Conservation (phyloP, 2,329 filamentous ascomycete species). For the Cercospora zeina region DNA sequence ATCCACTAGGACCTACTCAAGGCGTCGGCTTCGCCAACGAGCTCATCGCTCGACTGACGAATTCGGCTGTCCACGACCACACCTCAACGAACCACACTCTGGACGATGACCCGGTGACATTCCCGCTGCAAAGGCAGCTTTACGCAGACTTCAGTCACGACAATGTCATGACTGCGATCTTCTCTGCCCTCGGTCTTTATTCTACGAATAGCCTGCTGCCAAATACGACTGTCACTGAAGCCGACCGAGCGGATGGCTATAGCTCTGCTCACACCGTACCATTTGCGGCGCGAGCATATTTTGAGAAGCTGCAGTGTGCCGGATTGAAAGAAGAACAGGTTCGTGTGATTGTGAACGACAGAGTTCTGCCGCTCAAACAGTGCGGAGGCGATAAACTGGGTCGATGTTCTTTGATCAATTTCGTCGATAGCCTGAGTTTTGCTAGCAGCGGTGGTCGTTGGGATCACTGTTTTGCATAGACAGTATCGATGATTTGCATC, state of each 20-base stretch:
- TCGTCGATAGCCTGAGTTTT: constrained; percentile 75
- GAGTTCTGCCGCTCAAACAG: constrained; percentile 69
- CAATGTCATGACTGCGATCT: constrained; percentile 78
- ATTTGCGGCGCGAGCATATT: constrained; percentile 76
- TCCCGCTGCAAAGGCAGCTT: constrained; percentile 66
- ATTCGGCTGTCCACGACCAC: constrained; percentile 65
- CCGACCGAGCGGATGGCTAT: constrained; percentile 63
- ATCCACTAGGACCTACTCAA: constrained; percentile 76
- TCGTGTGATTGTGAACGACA: constrained; percentile 78
- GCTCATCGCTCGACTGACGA: constrained; percentile 76
- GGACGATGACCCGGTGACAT: constrained; percentile 65
- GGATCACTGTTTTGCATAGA: constrained; percentile 57
- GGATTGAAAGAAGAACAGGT: constrained; percentile 67
- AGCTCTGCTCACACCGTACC: constrained; percentile 77
- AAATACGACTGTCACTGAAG: constrained; percentile 51
- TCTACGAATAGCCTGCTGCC: constrained; percentile 59
- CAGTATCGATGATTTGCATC: not conserved
- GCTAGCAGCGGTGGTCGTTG: constrained; percentile 71
- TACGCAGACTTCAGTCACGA: constrained; percentile 94
- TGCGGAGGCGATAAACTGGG: constrained; percentile 71
- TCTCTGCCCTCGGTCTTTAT: constrained; percentile 76
- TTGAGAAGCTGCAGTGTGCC: constrained; percentile 80
- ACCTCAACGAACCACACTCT: constrained; percentile 79
- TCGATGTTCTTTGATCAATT: constrained; percentile 67
- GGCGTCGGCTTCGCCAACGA: constrained; percentile 88